Evolutionary conservation across 192 early-diverging fungal species (phyloP).

Genomic region (Allomyces macrogynus): DNA sequence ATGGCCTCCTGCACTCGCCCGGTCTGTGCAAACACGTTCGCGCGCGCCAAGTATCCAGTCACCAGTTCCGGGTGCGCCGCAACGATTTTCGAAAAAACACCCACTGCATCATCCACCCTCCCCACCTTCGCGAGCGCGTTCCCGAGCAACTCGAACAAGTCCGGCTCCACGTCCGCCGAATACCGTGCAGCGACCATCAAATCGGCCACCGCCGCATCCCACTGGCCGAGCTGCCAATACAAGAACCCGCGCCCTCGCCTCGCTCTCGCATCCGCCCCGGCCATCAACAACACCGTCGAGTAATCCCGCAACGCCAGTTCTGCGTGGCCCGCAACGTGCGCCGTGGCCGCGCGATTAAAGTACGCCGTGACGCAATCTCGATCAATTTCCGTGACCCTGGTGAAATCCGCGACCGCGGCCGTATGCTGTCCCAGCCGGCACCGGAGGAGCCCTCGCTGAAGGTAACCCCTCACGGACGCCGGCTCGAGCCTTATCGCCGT

Average conservation of each 20-base stretch:
- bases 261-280: background rate
- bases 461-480: constrained; percentile 2
- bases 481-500: constrained; percentile 26
- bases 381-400: background rate
- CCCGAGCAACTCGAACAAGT: background rate
- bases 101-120: background rate
- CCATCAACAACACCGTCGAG: background rate
- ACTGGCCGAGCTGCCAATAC: background rate
- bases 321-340: background rate
- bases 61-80: background rate
- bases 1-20: background rate
- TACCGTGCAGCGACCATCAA: background rate
- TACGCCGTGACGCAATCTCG: background rate
- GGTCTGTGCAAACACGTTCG: background rate
- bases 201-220: background rate
- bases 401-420: background rate
- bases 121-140: background rate
- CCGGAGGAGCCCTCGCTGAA: background rate
- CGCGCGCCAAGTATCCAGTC: background rate
- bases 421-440: background rate
- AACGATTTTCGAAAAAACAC: background rate
- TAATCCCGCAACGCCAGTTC: background rate
- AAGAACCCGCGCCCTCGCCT: background rate
- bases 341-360: background rate
- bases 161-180: background rate